Conservation (phyloP, 129 eudicot species). For the Smallanthus sonchifolius region DNA sequence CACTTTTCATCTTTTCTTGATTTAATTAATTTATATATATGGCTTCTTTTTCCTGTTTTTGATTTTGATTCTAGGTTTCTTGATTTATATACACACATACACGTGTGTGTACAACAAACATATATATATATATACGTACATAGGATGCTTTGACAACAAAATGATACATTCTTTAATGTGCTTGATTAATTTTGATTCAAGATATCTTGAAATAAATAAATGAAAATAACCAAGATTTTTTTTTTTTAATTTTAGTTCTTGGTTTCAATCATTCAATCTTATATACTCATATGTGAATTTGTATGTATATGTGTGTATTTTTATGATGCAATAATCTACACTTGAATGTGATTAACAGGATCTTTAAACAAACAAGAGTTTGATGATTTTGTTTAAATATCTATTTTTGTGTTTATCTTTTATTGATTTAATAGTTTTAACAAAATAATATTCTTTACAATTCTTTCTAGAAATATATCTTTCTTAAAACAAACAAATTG, state of each 20-base stretch:
- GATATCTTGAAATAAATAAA: background rate
- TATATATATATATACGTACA: background rate
- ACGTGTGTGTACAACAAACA: background rate
- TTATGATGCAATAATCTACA: background rate
- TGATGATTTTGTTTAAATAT: no score
- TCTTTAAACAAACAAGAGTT: background rate
- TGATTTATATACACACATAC: background rate
- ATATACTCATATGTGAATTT: background rate
- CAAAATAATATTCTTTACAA: no score
- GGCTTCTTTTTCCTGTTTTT: constrained; percentile 3
- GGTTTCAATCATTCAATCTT: background rate
- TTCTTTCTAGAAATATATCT: no score
- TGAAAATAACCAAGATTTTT: background rate
- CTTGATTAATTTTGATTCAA: background rate
- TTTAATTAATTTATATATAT: background rate
- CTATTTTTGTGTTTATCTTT: no score
- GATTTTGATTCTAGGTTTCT: background rate
- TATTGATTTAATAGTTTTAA: no score
- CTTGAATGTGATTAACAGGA: background rate
- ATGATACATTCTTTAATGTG: background rate
- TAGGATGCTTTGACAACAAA: background rate
- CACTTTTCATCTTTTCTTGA: constrained; percentile 6
- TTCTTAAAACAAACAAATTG: no score
- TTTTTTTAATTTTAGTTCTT: background rate
- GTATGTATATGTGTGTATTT: background rate